Base-by-base conservation (phyloP, 306 rosid genomes). In the Dicorynia guianensis region DNA sequence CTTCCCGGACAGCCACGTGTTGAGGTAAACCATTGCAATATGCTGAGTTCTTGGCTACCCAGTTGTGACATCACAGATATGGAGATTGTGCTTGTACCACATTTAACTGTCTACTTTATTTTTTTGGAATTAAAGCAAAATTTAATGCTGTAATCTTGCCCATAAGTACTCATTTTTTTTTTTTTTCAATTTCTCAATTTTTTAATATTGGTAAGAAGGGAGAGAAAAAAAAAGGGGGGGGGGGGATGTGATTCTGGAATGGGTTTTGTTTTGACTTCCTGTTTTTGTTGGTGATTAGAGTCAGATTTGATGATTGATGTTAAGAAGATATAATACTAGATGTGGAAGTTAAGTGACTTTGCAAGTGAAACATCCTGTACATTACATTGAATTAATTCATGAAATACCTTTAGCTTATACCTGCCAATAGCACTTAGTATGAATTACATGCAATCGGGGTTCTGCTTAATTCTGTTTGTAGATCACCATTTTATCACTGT, bases 1-100 rank as follows among this genome's bases (percentile, higher is more conserved):
- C 89, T 95, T 80, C 66, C 93, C 75, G 97, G 97, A 79, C 99
- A 95, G 79, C 96, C 99, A 61, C 96, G 92, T 73, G 99, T 90
- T 63, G 97, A 95, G 97, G 99, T 95, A 79, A 80, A 30, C 34
- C 57, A 40, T 25, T 42, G 10, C 25, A 79, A 53, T 66, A 77
- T 80, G 39, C 71, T 66, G 34, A 42, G 15, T 62, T 70, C 19
- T 10, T 61, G 54, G 42, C 76, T 25, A 67, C 59, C 75, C 59
- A 73, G 80, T 50, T 38, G 34, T 72, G 57, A 25, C 67, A 67
- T 76, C 55, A 34, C 59, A 55, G 49, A 79, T 67, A 25, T 63
- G 49, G 38, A 17, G 53, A 38, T 67, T 44, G 63, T 67, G 77
- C 71, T 66, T 52, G 47, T 11, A 50, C 40, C 57, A 11, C 48